These are phyloP conservation scores for Solanum bukasovii DNA, from an alignment of 257 asterid species.

Conservation along the genomic window DNA sequence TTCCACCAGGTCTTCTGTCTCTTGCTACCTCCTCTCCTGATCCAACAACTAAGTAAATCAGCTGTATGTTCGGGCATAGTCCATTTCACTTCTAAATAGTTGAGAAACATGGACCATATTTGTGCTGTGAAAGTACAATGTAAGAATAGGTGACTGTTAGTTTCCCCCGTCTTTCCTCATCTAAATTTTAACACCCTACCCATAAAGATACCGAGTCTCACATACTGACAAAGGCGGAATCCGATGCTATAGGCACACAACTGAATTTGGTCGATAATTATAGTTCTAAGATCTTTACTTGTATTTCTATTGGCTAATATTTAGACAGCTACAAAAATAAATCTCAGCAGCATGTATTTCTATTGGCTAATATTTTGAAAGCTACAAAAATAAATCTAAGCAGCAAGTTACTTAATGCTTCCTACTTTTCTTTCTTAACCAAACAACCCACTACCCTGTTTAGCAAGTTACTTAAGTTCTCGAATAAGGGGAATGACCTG, in stretches of 20 bases:
- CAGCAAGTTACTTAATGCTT: not conserved
- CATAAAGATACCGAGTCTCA: not conserved
- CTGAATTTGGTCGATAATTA: not conserved
- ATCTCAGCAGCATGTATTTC: not conserved
- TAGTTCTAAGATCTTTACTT: not conserved
- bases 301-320: not conserved
- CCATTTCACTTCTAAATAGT: too few relatives aligned
- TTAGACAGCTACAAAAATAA: not conserved
- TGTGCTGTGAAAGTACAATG: too few relatives aligned
- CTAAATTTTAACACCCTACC: not conserved
- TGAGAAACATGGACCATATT: too few relatives aligned
- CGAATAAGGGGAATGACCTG: not conserved
- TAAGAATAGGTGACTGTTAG: too few relatives aligned
- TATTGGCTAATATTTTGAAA: not conserved
- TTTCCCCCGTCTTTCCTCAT: too few relatives aligned
- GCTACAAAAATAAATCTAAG: not conserved
- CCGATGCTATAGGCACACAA: not conserved
- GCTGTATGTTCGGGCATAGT: too few relatives aligned
- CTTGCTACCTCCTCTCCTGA: too few relatives aligned
- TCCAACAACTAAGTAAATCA: too few relatives aligned
- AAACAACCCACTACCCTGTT: not conserved
- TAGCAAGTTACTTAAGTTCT: not conserved
- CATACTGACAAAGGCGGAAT: not conserved
- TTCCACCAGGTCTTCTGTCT: too few relatives aligned
- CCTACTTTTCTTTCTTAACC: not conserved